Evolutionary conservation across 2,329 filamentous ascomycete species (phyloP).

Genomic region (Aspergillus udagawae): DNA sequence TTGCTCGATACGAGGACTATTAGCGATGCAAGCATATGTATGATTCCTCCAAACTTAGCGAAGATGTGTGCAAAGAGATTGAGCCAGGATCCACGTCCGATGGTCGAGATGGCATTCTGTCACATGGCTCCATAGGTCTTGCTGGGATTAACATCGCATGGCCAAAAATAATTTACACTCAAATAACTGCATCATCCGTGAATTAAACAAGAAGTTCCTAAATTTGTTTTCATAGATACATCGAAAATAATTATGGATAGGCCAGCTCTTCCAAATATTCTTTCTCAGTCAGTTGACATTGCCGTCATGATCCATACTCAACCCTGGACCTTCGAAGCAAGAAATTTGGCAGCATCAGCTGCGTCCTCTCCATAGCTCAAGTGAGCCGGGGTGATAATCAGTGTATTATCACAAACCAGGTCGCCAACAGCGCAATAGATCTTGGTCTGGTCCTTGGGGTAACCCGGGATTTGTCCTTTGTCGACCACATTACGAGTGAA

Average conservation of each 20-base stretch:
- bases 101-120: not conserved
- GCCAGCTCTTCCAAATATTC: not conserved
- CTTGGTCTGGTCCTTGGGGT: slow-evolving; percentile 14
- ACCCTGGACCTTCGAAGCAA: slow-evolving; percentile 9
- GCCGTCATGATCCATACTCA: not conserved
- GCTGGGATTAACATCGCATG: not conserved
- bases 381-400: slow-evolving; percentile 21
- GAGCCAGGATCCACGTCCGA: not conserved
- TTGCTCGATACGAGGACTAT: not conserved
- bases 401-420: slow-evolving; percentile 20
- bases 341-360: slow-evolving; percentile 14
- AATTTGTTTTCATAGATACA: not conserved
- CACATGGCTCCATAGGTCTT: not conserved
- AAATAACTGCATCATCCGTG: not conserved
- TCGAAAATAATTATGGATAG: not conserved
- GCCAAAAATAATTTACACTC: not conserved
- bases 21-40: not conserved
- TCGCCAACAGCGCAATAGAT: slow-evolving; percentile 24
- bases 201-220: not conserved
- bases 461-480: slow-evolving; percentile 28
- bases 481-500: slow-evolving; percentile 39
- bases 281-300: not conserved
- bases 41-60: not conserved
- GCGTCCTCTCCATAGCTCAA: slow-evolving; percentile 20
- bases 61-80: not conserved